These are phyloP conservation scores for Wallemia ichthyophaga DNA, from an alignment of 1,284 basidiomycete species.

Conservation along the genomic window DNA sequence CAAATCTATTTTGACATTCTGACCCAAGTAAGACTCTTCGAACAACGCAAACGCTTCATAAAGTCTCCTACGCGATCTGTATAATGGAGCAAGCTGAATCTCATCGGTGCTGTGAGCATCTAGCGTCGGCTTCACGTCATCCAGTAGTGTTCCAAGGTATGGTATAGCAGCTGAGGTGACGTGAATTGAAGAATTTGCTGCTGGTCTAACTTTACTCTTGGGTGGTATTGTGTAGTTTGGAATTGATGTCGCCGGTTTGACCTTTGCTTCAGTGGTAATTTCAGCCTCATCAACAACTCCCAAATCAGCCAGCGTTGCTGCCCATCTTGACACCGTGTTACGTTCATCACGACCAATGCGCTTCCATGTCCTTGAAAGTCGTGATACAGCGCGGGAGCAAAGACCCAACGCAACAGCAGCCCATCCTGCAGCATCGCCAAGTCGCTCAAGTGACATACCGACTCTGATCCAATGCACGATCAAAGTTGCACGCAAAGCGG, in stretches of 20 bases:
- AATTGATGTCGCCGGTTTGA: not conserved
- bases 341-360: not conserved
- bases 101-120: not conserved
- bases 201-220: not conserved
- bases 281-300: not conserved
- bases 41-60: not conserved
- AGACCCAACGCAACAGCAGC: not conserved
- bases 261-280: not conserved
- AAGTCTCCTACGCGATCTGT: not conserved
- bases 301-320: not conserved
- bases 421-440: not conserved
- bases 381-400: not conserved
- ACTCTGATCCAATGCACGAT: not conserved
- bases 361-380: not conserved
- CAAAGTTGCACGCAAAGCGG: slow-evolving; percentile 13
- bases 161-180: not conserved
- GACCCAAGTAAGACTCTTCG: not conserved
- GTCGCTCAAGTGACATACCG: not conserved
- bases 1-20: not conserved
- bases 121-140: not conserved
- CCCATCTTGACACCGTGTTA: not conserved
- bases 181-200: not conserved
- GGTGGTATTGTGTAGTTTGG: not conserved
- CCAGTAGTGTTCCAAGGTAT: not conserved
- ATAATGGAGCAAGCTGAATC: not conserved